A percentile compares a stretch with the other conserved stretches of the same genome.
Evolutionary conservation across 179 eudicot genomes (phyloP).

Genomic region (Silene vulgaris): DNA sequence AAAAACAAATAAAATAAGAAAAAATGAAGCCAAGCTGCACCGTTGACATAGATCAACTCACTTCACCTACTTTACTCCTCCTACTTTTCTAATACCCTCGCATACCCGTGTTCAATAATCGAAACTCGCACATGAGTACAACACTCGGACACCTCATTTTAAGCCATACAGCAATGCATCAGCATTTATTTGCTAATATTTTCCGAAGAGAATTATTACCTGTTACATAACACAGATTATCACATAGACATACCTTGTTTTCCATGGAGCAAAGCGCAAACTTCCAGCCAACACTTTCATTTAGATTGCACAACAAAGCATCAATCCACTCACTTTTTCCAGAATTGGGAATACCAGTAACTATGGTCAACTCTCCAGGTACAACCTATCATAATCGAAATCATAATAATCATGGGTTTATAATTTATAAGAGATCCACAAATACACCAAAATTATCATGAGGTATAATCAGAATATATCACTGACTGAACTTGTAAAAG

Average conservation of each 20-base stretch:
- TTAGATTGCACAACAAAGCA: constrained; percentile 85
- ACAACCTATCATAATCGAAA: constrained; percentile 54
- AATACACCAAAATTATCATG: background rate
- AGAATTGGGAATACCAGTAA: constrained; percentile 95
- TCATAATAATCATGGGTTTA: background rate
- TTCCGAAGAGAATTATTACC: background rate
- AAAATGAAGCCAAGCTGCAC: background rate
- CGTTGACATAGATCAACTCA: background rate
- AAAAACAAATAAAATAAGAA: background rate
- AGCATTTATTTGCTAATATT: background rate
- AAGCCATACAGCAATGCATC: background rate
- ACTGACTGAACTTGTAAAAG: background rate
- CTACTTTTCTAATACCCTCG: background rate
- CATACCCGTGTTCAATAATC: too few species aligned
- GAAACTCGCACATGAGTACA: too few species aligned
- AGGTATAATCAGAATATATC: background rate
- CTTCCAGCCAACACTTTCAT: constrained; percentile 66
- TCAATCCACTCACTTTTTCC: constrained; percentile 99
- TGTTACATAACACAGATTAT: constrained; percentile 5
- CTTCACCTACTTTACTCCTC: background rate
- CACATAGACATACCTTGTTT: constrained; percentile 50
- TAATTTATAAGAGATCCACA: constrained; percentile 5
- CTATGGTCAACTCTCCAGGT: constrained; percentile 93
- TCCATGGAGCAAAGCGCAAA: constrained; percentile 98
- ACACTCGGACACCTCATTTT: too few species aligned